phyloP scores from a whole-genome alignment of 257 asterid species.

The Datura wrightii region DNA sequence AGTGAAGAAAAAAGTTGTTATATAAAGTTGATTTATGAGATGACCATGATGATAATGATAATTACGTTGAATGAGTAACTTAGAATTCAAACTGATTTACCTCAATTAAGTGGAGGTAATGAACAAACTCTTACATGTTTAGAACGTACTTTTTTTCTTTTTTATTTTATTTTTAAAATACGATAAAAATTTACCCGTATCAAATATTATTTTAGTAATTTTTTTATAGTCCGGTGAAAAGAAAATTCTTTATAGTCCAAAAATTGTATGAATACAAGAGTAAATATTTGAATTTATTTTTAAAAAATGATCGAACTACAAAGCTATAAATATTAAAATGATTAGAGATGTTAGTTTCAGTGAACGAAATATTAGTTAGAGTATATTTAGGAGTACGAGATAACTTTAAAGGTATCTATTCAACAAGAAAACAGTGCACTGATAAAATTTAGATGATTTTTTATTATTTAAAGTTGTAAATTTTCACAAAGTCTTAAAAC shows the following conservation, averaged over 20 bases:
- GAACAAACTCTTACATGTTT: neutral
- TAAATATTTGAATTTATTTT: neutral
- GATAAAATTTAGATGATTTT: too few species aligned
- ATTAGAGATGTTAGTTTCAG: neutral
- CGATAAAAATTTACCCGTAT: too few species aligned
- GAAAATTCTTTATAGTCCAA: too few species aligned
- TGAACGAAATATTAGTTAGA: too few species aligned
- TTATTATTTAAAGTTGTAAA: too few species aligned
- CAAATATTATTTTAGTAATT: neutral
- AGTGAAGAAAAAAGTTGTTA: conserved; percentile 7
- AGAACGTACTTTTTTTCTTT: neutral
- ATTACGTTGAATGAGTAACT: conserved; percentile 21
- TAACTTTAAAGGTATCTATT: neutral
- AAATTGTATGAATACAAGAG: too few species aligned
- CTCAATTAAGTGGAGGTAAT: neutral
- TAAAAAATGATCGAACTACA: neutral
- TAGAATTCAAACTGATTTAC: conserved; percentile 27
- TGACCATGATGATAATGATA: conserved; percentile 19
- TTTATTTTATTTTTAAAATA: too few species aligned
- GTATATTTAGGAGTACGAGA: too few species aligned
- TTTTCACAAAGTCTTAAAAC: neutral
- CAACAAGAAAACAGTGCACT: too few species aligned
- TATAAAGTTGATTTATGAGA: conserved; percentile 14
- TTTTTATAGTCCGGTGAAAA: neutral
- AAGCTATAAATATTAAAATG: neutral